phyloP scores from a whole-genome alignment of 345 rosid genomes.

The Luvunga scandens region DNA sequence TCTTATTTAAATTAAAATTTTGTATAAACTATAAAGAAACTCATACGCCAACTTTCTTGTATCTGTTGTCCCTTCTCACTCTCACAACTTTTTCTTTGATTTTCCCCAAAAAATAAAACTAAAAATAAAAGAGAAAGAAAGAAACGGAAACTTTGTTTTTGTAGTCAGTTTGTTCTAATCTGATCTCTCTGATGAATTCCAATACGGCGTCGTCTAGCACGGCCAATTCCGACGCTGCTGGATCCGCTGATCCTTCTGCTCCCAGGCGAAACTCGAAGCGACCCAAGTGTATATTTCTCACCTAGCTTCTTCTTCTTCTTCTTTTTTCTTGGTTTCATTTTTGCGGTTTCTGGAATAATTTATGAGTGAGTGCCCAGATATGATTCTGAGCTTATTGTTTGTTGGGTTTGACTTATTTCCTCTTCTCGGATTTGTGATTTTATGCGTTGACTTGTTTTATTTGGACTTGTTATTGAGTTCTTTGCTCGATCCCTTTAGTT shows the following conservation, averaged over 20 bases:
- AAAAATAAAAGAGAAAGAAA: no score
- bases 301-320: background rate
- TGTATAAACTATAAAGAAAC: background rate
- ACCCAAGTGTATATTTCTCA: slow-evolving; percentile 70
- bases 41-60: background rate
- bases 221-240: slow-evolving; percentile 35
- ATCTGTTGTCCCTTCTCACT: background rate
- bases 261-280: slow-evolving; percentile 80
- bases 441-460: background rate
- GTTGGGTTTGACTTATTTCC: background rate
- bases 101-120: no score
- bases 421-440: background rate
- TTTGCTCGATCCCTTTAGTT: background rate
- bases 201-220: slow-evolving; percentile 67
- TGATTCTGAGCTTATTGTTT: background rate
- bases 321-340: background rate
- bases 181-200: slow-evolving; percentile 38
- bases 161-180: background rate
- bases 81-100: background rate
- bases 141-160: background rate
- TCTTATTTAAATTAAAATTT: background rate
- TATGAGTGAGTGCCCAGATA: background rate
- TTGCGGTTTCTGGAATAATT: background rate
- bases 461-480: background rate
- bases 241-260: slow-evolving; percentile 79